A percentile compares a stretch with the other conserved stretches of the same genome.
These are phyloP conservation scores for Pythium diclinum DNA, from an alignment of 352 stramenopile species.

Conservation along the genomic window DNA sequence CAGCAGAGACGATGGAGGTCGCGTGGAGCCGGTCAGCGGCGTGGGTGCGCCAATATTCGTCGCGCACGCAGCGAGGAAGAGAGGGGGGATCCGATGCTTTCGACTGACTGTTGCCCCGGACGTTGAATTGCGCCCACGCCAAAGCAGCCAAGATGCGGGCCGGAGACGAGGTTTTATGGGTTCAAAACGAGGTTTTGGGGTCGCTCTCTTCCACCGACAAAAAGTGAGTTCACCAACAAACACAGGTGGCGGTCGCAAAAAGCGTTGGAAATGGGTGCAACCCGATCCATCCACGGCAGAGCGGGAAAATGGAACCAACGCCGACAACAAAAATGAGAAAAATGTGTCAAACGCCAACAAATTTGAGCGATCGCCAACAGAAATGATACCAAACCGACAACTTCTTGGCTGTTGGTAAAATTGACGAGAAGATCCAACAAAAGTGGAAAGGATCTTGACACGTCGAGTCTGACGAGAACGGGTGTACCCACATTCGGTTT, in stretches of 20 bases:
- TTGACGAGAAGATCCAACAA: background rate
- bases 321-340: background rate
- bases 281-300: background rate
- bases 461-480: background rate
- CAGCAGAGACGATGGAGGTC: background rate
- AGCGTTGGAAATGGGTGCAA: background rate
- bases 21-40: background rate
- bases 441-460: background rate
- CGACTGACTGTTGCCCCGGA: slow-evolving; percentile 7
- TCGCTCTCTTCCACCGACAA: slow-evolving; percentile 1
- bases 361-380: background rate
- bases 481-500: background rate
- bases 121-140: slow-evolving; percentile 15
- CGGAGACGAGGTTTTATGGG: slow-evolving; percentile 4
- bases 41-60: background rate
- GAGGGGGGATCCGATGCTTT: slow-evolving; percentile 5
- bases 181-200: slow-evolving; percentile 15
- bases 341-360: background rate
- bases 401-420: background rate
- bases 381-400: background rate
- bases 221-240: slow-evolving; percentile 1
- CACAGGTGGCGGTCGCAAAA: slow-evolving; percentile 7
- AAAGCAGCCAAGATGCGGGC: slow-evolving; percentile 1
- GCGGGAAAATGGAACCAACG: background rate
- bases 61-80: background rate